A percentile compares a stretch with the other conserved stretches of the same genome.
These are phyloP conservation scores for Coemansia sp. DNA, from an alignment of 192 early-diverging fungal genomes.

Conservation along the genomic window DNA sequence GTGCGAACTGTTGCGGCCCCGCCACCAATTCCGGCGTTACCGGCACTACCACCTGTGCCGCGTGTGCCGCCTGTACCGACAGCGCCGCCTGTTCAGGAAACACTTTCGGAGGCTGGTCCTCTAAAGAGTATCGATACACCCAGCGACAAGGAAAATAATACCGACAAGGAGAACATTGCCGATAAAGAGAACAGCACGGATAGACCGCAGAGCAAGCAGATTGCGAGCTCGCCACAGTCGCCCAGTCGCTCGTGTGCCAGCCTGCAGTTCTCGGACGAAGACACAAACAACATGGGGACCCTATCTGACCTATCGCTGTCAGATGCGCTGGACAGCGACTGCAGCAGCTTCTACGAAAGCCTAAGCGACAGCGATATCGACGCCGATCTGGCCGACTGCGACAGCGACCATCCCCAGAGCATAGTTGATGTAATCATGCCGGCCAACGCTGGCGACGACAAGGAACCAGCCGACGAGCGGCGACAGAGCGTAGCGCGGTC, in stretches of 20 bases:
- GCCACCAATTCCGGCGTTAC: not conserved
- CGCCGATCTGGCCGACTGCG: conserved; percentile 24
- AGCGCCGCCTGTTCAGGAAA: too few relatives aligned
- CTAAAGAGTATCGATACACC: not conserved
- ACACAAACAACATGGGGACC: conserved; percentile 16
- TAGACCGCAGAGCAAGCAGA: conserved; percentile 28
- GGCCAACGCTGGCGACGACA: not conserved
- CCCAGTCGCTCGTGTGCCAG: conserved; percentile 34
- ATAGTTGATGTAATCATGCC: not conserved
- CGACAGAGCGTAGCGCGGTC: conserved; percentile 25
- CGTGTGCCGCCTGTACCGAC: too few relatives aligned
- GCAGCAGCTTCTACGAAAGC: conserved; percentile 45
- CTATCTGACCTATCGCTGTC: conserved; percentile 30
- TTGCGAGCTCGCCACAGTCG: conserved; percentile 7
- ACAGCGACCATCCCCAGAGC: conserved; percentile 17
- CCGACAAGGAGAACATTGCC: not conserved
- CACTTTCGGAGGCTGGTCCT: not conserved
- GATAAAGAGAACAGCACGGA: conserved; percentile 2
- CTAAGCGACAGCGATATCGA: conserved; percentile 40
- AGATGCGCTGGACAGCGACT: conserved; percentile 33
- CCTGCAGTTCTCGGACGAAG: conserved; percentile 44
- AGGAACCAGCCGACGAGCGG: conserved; percentile 7
- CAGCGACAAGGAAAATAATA: not conserved
- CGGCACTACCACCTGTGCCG: too few relatives aligned
- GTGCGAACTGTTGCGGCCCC: not conserved